These are phyloP conservation scores for Xylaria palmicola DNA, from an alignment of 495 filamentous ascomycete species.

Conservation along the genomic window DNA sequence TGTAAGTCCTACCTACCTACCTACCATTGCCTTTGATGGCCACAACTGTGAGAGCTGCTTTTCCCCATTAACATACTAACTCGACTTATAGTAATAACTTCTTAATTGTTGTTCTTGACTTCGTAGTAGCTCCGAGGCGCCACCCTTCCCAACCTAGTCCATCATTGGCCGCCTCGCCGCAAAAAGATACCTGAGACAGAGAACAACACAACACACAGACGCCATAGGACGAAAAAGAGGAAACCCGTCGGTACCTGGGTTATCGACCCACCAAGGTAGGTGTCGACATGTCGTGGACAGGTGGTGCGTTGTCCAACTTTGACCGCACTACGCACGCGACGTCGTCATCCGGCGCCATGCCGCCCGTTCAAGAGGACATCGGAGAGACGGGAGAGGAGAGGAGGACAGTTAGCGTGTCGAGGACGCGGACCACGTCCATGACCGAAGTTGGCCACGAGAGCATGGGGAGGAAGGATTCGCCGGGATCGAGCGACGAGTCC, in stretches of 20 bases:
- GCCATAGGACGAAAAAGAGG: too few relatives aligned
- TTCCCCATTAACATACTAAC: not conserved
- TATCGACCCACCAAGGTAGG: constrained; percentile 19
- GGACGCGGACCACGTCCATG: constrained; percentile 35
- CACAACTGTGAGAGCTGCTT: too few relatives aligned
- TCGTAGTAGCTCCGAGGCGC: not conserved
- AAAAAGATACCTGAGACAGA: not conserved
- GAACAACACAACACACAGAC: constrained; percentile 5
- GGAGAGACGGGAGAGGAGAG: constrained; percentile 7
- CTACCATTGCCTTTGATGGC: not conserved
- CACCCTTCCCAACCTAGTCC: not conserved
- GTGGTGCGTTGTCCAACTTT: constrained; percentile 44
- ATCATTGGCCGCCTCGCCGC: not conserved
- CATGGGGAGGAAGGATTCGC: constrained; percentile 3
- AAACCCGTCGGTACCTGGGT: not conserved
- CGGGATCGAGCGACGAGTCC: constrained; percentile 32
- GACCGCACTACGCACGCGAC: constrained; percentile 42
- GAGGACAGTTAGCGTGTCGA: not conserved
- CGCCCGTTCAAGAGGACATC: constrained; percentile 15
- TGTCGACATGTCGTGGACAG: constrained; percentile 42
- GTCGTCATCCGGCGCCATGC: constrained; percentile 20
- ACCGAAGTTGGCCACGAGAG: constrained; percentile 36
- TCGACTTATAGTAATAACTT: constrained; percentile 2
- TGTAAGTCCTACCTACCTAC: not conserved
- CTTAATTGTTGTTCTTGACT: not conserved